Evolutionary conservation across 148 eudicot species (phyloP).

Genomic region (Chenopodium quinoa): DNA sequence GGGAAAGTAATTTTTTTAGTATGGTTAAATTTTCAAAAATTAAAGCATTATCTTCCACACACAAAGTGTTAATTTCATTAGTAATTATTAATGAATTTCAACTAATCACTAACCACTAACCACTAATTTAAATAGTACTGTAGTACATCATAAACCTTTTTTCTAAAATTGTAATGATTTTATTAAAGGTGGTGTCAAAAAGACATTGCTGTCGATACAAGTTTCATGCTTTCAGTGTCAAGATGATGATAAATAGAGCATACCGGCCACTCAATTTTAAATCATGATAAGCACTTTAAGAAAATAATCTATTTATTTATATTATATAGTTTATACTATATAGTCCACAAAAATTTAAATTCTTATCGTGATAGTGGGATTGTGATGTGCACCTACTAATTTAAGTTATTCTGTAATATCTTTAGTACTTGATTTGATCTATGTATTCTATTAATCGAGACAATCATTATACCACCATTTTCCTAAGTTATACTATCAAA

Average conservation of each 20-base stretch:
- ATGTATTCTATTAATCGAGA: background rate
- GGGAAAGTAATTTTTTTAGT: too few relatives aligned
- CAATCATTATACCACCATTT: background rate
- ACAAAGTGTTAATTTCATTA: background rate
- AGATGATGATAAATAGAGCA: background rate
- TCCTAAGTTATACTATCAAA: background rate
- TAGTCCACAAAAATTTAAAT: background rate
- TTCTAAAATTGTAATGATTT: background rate
- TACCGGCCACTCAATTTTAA: background rate
- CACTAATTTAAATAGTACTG: too few relatives aligned
- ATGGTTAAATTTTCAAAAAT: background rate
- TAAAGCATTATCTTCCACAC: background rate
- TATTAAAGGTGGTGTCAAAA: background rate
- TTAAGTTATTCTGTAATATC: background rate
- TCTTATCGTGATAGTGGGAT: background rate
- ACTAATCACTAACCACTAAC: background rate
- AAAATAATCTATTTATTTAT: too few relatives aligned
- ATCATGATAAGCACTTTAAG: background rate
- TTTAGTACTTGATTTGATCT: background rate
- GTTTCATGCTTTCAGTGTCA: background rate
- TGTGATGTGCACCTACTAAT: background rate
- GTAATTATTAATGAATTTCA: background rate
- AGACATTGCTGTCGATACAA: background rate
- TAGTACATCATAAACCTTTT: background rate
- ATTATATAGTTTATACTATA: too few relatives aligned